Conservation (phyloP, 148 eudicot genomes). For the Rhododendron simsii region DNA sequence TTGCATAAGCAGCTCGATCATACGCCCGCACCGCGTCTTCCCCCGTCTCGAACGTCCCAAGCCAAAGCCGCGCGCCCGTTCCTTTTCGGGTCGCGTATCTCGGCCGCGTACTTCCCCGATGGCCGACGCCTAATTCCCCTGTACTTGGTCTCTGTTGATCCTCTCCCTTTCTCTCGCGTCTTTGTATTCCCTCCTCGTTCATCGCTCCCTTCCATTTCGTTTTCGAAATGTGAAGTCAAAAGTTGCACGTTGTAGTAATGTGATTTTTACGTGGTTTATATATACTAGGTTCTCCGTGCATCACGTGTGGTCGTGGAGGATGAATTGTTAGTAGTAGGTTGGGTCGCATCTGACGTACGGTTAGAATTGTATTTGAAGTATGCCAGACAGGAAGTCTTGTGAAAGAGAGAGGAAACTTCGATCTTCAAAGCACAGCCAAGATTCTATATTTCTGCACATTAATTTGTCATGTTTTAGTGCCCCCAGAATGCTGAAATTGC, state of each 20-base stretch:
- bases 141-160: background rate
- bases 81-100: conserved; percentile 10
- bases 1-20: conserved; percentile 11
- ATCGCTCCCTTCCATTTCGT: background rate
- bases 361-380: background rate
- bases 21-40: conserved; percentile 18
- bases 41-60: conserved; percentile 8
- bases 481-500: too few relatives aligned
- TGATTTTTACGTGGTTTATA: background rate
- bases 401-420: background rate
- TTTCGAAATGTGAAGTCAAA: background rate
- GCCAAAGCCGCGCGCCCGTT: conserved; percentile 11
- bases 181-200: background rate
- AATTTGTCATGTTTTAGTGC: background rate
- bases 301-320: background rate
- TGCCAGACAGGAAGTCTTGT: background rate
- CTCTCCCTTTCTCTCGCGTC: background rate
- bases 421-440: background rate
- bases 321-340: background rate
- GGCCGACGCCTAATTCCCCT: conserved; percentile 2
- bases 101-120: conserved; percentile 13
- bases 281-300: background rate
- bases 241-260: background rate
- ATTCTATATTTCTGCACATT: background rate
- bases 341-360: background rate